phyloP scores from a whole-genome alignment of 108 stramenopile species.

The Nitzschia putrida region DNA sequence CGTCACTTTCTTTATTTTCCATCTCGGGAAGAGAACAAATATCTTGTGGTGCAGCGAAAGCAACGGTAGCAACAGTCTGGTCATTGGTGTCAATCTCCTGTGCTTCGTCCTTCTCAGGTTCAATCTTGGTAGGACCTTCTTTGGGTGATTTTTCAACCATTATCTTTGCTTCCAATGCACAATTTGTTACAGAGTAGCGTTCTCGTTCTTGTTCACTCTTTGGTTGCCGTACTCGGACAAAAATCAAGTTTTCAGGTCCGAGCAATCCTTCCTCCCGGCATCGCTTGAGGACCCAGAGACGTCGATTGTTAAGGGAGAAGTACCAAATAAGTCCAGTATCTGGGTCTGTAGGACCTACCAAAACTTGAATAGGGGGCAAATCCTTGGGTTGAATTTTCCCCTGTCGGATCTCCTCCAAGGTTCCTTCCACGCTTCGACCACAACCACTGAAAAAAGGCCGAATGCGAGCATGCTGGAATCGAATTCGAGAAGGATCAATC shows the following conservation, averaged over 20 bases:
- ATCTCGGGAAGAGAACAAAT: neutral
- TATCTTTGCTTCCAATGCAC: conserved; percentile 45
- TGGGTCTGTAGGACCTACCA: conserved; percentile 61
- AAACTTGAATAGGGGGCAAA: conserved; percentile 87
- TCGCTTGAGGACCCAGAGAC: conserved; percentile 89
- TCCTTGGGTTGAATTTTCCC: conserved; percentile 60
- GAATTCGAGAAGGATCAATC: conserved; percentile 78
- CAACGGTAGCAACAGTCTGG: neutral
- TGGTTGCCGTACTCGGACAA: conserved; percentile 61
- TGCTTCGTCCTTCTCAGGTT: neutral
- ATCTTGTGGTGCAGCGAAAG: neutral
- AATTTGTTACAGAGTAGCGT: conserved; percentile 74
- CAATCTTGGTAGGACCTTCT: neutral
- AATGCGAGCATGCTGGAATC: conserved; percentile 90
- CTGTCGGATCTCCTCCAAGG: conserved; percentile 72
- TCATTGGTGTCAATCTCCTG: neutral
- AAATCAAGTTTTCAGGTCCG: conserved; percentile 44
- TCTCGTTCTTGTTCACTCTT: conserved; percentile 66
- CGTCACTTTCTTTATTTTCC: neutral
- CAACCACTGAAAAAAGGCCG: conserved; percentile 88
- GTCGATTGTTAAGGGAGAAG: conserved; percentile 90
- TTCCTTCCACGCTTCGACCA: conserved; percentile 75
- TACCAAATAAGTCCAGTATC: conserved; percentile 65
- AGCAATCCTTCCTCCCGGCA: conserved; percentile 75
- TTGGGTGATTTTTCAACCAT: conserved; percentile 19